Percentiles rank a stretch among this genome's conserved stretches.
Evolutionary conservation across 345 rosid genomes (phyloP).

Genomic region (Acer saccharum): DNA sequence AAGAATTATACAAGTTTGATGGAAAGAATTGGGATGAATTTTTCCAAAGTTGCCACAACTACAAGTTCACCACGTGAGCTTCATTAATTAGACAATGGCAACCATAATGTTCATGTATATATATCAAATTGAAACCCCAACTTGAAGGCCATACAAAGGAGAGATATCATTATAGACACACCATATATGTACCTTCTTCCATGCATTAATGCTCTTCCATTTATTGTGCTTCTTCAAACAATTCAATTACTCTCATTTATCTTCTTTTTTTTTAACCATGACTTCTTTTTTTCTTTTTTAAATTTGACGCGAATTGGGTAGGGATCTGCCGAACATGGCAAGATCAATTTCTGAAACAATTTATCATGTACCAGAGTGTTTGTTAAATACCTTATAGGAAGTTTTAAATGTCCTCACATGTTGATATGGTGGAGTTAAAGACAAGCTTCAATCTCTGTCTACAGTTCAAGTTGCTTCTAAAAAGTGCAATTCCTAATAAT

Average conservation of each 20-base stretch:
- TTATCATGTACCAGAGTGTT: no score
- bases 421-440: neutral
- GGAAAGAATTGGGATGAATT: neutral
- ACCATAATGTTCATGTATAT: neutral
- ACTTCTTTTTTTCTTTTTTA: no score
- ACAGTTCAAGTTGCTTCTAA: neutral
- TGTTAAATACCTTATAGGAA: no score
- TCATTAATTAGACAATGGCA: constrained; percentile 13
- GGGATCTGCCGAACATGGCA: no score
- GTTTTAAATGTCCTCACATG: no score
- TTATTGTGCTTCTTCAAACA: neutral
- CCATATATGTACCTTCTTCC: neutral
- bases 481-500: neutral
- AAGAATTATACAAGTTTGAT: constrained; percentile 4
- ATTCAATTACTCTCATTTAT: neutral
- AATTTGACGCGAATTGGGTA: no score
- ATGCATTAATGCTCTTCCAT: neutral
- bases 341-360: no score
- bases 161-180: neutral
- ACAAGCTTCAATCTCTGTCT: neutral
- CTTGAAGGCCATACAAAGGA: neutral
- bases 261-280: no score
- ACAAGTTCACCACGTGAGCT: constrained; percentile 7
- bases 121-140: neutral
- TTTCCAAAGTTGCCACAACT: neutral